Evolutionary conservation across 1,284 basidiomycete species (phyloP), one percentile per base, ranked within the genome.

Genomic region (Schizophyllum commune): DNA sequence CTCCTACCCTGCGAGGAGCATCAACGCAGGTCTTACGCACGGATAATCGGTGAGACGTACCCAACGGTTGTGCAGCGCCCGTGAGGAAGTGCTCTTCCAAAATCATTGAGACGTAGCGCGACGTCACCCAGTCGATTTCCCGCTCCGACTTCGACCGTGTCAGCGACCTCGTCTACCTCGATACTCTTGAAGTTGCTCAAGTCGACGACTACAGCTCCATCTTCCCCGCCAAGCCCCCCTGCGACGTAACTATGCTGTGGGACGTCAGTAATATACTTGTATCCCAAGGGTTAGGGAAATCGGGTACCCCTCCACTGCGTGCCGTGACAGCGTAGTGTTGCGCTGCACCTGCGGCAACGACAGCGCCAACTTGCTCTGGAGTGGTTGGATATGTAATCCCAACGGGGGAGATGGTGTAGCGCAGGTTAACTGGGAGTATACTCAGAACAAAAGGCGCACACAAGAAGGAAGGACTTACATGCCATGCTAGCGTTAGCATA

Each of bases 231-330:
- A 2, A 27, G 27, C 5, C 27, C 27, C 5, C 27, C 27, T 2
- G 27, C 27, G 27, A 27, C 27, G 27, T 27, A 27, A 5, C 27
- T 27, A 27, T 27, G 27, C 27, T 27, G 58, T 21, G 5, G 5
- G 27, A 27, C 27, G 27, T 27, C 27, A 27, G 27, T n/a, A n/a
- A n/a, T n/a, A n/a, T n/a, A n/a, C n/a, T n/a, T n/a, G n/a, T n/a
- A n/a, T n/a, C n/a, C n/a, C n/a, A n/a, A n/a, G n/a, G n/a, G n/a
- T n/a, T n/a, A n/a, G n/a, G n/a, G n/a, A n/a, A n/a, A n/a, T n/a
- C n/a, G n/a, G n/a, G n/a, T n/a, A 78, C 77, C 32, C 78, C 78
- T 34, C 77, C 77, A 60, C 76, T 76, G 32, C 76, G 71, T 15
- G 78, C 76, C 9, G 71, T 70, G 5, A 78, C 74, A 9, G 70